Evolutionary conservation across 2,329 filamentous ascomycete species (phyloP), one percentile per base, ranked within the genome.

Genomic region (Stromatinia cepivora): DNA sequence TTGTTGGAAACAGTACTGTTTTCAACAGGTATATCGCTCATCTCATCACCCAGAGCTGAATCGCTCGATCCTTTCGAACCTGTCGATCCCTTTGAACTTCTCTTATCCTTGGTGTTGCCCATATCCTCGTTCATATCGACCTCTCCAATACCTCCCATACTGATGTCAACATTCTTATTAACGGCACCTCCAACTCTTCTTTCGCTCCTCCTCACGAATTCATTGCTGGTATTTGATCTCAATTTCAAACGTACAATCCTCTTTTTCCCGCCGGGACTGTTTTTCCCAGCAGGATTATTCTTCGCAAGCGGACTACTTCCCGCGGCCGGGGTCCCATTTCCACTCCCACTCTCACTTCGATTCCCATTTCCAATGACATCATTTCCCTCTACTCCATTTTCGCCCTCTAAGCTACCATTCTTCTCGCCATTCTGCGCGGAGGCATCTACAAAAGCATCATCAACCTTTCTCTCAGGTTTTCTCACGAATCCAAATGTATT

Each of bases 401-500:
- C 52, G 8, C 34, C 34, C 7, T 6, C 34, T 34, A 6, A 6
- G 1, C 34, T 6, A 34, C 34, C 17, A 17, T 46, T 45, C 11
- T 11, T 45, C 42, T 15, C 42, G 42, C 20, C 48, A 50, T 2
- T n/a, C 4, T 4, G 4, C 6, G 13, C 15, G 11, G 9, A 4
- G 2, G 34, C 15, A 20, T 39, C 31, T 11, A 25, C 34, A 15
- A 5, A 11, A 15, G 6, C 22, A 25, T 39, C 10, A 6, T 8
- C 22, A 42, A 25, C 5, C 22, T 25, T 58, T 42, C 6, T 58
- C 46, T 25, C 34, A 1, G 46, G 46, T 28, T 15, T 4, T n/a
- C 25, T 64, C 6, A 64, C 34, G 4, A 64, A 64, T 5, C 61
- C 61, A 39, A 22, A 52, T 39, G 61, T 64, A 25, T 20, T 22